A percentile compares a stretch with the other conserved stretches of the same genome.
Evolutionary conservation across 352 stramenopile genomes (phyloP).

Genomic region (Pythium vanterpoolii): DNA sequence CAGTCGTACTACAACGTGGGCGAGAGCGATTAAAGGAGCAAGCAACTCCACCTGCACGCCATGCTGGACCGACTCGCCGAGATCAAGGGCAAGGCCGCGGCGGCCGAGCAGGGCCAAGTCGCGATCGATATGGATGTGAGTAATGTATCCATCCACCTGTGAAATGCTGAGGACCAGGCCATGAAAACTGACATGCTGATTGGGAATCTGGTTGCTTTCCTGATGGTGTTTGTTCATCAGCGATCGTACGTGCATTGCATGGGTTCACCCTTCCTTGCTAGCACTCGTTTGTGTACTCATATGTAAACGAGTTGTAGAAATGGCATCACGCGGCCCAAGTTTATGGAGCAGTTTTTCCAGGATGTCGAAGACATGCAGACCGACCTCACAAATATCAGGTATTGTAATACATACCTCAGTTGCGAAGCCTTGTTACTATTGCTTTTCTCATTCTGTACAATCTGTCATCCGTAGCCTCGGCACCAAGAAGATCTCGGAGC

Average conservation of each 20-base stretch:
- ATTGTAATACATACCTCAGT: no score
- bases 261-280: no score
- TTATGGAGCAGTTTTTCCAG: slow-evolving; percentile 96
- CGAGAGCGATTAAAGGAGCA: neutral
- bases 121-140: slow-evolving; percentile 66
- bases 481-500: slow-evolving; percentile 88
- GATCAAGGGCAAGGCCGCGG: slow-evolving; percentile 52
- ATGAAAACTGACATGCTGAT: neutral
- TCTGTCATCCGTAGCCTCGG: slow-evolving; percentile 43
- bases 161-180: neutral
- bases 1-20: neutral
- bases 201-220: neutral
- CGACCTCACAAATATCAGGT: slow-evolving; percentile 89
- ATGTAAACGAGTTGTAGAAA: no score
- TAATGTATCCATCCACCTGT: neutral
- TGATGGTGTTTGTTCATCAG: neutral
- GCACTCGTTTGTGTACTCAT: no score
- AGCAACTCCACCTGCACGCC: neutral
- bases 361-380: slow-evolving; percentile 94
- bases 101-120: slow-evolving; percentile 29
- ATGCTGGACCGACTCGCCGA: slow-evolving; percentile 77
- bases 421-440: no score
- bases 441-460: neutral
- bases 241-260: neutral
- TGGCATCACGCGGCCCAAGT: slow-evolving; percentile 67